Base-by-base conservation (phyloP, 2,329 filamentous ascomycete genomes). In the Sporothrix protearum region DNA sequence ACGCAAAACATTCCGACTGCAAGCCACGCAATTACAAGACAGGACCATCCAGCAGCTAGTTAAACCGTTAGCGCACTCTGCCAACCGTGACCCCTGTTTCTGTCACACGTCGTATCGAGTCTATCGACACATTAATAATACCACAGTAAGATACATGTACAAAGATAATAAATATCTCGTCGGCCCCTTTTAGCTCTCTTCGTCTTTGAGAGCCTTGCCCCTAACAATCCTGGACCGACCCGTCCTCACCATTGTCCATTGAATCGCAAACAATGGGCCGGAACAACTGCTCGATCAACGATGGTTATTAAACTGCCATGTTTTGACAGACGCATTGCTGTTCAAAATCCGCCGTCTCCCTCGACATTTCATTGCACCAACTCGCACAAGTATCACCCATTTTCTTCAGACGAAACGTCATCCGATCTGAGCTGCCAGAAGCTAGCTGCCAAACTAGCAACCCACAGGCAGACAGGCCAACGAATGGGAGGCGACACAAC, bases 361-460 rank as follows among this genome's bases (percentile, higher is more conserved):
- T n/a, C n/a, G 7, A 12, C 12, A 14, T 45, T 53, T 25, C 2
- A 25, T 53, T 53, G n/a, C n/a, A 25, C n/a, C 22, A 25, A 8
- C 3, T 7, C 22, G n/a, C 7, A 8, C 9, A 25, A 53, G 49
- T 53, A 8, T n/a, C 49, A 53, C 49, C 49, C 8, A 25, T n/a
- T 49, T n/a, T 45, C 14, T 36, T 59, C 55, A 57, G 55, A 59
- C 55, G 30, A 59, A 59, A 59, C 55, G 55, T 59, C 55, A 59
- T 59, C 51, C 6, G 12, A 28, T 8, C 51, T 3, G 14, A 25
- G 33, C 57, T 64, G 59, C 59, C 59, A 64, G 42, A 28, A 42
- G 36, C 59, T 45, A 64, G 59, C 59, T 64, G 36, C 36, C 59
- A 64, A 45, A 64, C 59, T 28, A 45, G 59, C 36, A n/a, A n/a